Percentiles rank a stretch among this genome's conserved stretches.
Evolutionary conservation across 768 basidiomycete species (phyloP).

Genomic region (Coprinellus aureogranulatus): DNA sequence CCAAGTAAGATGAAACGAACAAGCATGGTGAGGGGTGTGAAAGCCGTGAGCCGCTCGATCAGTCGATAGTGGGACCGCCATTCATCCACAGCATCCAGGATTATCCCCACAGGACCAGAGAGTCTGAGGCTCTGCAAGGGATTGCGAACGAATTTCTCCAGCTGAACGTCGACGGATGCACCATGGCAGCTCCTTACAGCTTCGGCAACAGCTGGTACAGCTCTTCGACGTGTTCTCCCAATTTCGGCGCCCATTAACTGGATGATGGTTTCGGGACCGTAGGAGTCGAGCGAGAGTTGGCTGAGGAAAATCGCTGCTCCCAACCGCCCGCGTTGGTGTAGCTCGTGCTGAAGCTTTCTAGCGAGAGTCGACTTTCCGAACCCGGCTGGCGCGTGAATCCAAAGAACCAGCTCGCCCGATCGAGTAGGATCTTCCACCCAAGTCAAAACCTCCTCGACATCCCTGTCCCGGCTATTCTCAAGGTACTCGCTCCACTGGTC

Average conservation of each 20-base stretch:
- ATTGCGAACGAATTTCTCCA: not conserved
- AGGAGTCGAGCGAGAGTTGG: not conserved
- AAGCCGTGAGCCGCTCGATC: not conserved
- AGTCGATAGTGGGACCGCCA: not conserved
- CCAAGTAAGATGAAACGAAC: constrained; percentile 10
- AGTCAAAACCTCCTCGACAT: not conserved
- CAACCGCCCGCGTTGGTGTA: not conserved
- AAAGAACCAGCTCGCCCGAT: not conserved
- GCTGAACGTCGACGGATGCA: not conserved
- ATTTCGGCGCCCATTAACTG: constrained; percentile 8
- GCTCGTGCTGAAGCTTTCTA: not conserved
- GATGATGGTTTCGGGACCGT: constrained; percentile 3
- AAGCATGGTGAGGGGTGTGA: not conserved
- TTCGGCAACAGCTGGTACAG: not conserved
- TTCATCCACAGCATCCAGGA: constrained; percentile 13
- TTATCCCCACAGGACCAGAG: not conserved
- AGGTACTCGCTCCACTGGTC: not conserved
- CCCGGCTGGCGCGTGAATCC: constrained; percentile 11
- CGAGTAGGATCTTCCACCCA: not conserved
- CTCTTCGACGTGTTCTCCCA: not conserved
- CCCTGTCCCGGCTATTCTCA: not conserved
- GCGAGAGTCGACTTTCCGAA: constrained; percentile 11
- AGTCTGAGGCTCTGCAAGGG: constrained; percentile 1
- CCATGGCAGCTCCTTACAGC: not conserved
- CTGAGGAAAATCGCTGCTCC: not conserved